phyloP scores from a whole-genome alignment of 352 stramenopile species.

The Phytopythium delawarense region DNA sequence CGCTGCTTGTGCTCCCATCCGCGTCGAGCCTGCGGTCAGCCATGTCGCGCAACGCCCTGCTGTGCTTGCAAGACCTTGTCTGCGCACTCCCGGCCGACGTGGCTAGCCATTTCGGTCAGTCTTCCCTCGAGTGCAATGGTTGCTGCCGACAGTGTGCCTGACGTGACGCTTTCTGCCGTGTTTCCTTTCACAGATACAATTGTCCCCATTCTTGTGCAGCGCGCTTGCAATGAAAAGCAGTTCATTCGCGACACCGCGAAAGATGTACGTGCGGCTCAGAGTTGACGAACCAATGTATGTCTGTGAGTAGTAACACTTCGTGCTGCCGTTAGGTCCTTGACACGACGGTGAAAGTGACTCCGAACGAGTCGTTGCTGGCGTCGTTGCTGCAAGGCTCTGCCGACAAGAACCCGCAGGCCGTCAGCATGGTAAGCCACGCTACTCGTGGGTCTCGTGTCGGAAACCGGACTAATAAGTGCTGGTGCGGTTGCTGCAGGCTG shows the following conservation, averaged over 20 bases:
- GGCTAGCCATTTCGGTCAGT: slow-evolving; percentile 24
- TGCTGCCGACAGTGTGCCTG: not conserved
- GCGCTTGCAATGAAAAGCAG: slow-evolving; percentile 63
- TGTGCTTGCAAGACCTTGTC: slow-evolving; percentile 64
- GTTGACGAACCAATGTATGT: not conserved
- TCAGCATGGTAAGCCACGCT: slow-evolving; percentile 36
- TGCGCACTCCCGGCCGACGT: slow-evolving; percentile 21
- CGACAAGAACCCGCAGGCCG: slow-evolving; percentile 47
- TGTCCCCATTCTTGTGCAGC: slow-evolving; percentile 48
- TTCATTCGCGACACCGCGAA: slow-evolving; percentile 63
- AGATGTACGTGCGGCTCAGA: slow-evolving; percentile 12
- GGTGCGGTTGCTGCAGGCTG: slow-evolving; percentile 16
- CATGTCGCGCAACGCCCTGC: slow-evolving; percentile 59
- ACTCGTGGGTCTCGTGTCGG: not conserved
- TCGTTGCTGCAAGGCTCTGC: slow-evolving; percentile 23
- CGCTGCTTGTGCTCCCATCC: slow-evolving; percentile 45
- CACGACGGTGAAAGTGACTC: slow-evolving; percentile 23
- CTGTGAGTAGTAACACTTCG: not conserved
- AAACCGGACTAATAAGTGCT: not conserved
- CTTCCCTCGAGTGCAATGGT: not conserved
- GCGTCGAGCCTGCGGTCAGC: slow-evolving; percentile 55
- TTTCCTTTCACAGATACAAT: slow-evolving; percentile 24
- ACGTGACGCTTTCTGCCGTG: slow-evolving; percentile 1
- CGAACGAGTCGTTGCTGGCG: slow-evolving; percentile 27
- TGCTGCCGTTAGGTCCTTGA: slow-evolving; percentile 28